Conservation (phyloP, 202 grass and related monocot species). For the Dendrocalamus latiflorus region DNA sequence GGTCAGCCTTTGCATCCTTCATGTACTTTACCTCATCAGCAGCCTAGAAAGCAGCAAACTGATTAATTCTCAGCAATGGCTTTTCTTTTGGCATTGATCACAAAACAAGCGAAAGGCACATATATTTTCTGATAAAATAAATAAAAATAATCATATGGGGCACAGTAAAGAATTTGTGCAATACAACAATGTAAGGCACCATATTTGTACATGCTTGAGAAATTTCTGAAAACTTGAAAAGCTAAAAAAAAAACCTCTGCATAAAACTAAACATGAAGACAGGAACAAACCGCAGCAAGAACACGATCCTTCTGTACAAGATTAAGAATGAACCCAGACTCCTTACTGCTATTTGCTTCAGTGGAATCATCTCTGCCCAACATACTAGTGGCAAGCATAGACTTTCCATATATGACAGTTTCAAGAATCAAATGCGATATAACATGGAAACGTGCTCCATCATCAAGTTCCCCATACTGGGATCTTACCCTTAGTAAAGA, state of each 20-base stretch:
- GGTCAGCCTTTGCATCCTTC: constrained; percentile 65
- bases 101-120: background rate
- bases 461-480: constrained; percentile 70
- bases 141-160: background rate
- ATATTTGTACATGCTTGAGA: too few species aligned
- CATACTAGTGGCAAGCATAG: constrained; percentile 75
- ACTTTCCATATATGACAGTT: constrained; percentile 79
- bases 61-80: constrained; percentile 15
- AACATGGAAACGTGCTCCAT: constrained; percentile 83
- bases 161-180: background rate
- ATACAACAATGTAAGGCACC: background rate
- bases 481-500: constrained; percentile 77
- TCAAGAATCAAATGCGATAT: constrained; percentile 88
- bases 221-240: too few species aligned
- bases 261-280: constrained; percentile 23
- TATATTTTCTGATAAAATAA: constrained; percentile 8
- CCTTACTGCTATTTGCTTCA: constrained; percentile 60
- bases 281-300: constrained; percentile 58
- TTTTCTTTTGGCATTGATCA: constrained; percentile 19
- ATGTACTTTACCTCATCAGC: constrained; percentile 79
- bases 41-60: constrained; percentile 45
- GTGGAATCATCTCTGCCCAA: constrained; percentile 65
- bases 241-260: constrained; percentile 6
- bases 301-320: constrained; percentile 91
- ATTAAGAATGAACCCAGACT: constrained; percentile 80